These are phyloP conservation scores for Penicillium turbatum DNA, from an alignment of 495 filamentous ascomycete genomes.

Conservation along the genomic window DNA sequence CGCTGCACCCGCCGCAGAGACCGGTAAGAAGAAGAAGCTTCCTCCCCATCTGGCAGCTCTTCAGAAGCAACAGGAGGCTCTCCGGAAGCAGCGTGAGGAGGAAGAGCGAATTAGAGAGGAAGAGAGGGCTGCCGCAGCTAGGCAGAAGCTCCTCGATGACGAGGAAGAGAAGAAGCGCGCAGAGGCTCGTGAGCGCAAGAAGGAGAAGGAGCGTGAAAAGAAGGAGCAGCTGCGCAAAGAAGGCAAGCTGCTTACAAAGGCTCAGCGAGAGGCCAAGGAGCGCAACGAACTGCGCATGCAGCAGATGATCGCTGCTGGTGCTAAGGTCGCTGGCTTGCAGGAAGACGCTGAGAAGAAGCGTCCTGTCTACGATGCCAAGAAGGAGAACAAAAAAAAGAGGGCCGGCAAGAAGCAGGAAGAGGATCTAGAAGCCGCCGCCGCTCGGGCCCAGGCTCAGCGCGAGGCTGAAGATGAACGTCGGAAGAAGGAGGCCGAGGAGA, in stretches of 20 bases:
- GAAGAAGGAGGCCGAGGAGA: conserved; percentile 60
- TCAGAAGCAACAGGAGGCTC: conserved; percentile 87
- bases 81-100: conserved; percentile 72
- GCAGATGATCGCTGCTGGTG: conserved; percentile 89
- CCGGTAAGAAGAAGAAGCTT: conserved; percentile 86
- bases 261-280: conserved; percentile 82
- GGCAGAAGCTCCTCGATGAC: conserved; percentile 59
- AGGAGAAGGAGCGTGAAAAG: conserved; percentile 93
- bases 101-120: conserved; percentile 62
- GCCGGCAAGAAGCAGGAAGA: conserved; percentile 69
- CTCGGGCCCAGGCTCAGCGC: conserved; percentile 55
- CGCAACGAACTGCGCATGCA: conserved; percentile 81
- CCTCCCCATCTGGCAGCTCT: conserved; percentile 73
- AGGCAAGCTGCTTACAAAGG: conserved; percentile 91
- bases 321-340: conserved; percentile 70
- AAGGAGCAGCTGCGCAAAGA: conserved; percentile 94
- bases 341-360: conserved; percentile 63
- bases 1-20: conserved; percentile 45
- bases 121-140: conserved; percentile 68
- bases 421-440: conserved; percentile 59
- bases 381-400: conserved; percentile 57
- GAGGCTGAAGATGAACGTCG: conserved; percentile 70
- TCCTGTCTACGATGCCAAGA: conserved; percentile 64
- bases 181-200: conserved; percentile 72
- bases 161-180: conserved; percentile 74